A percentile compares a stretch with the other conserved stretches of the same genome.
phyloP scores from a whole-genome alignment of 2,329 filamentous ascomycete genomes.

The Lizonia empirigonia region DNA sequence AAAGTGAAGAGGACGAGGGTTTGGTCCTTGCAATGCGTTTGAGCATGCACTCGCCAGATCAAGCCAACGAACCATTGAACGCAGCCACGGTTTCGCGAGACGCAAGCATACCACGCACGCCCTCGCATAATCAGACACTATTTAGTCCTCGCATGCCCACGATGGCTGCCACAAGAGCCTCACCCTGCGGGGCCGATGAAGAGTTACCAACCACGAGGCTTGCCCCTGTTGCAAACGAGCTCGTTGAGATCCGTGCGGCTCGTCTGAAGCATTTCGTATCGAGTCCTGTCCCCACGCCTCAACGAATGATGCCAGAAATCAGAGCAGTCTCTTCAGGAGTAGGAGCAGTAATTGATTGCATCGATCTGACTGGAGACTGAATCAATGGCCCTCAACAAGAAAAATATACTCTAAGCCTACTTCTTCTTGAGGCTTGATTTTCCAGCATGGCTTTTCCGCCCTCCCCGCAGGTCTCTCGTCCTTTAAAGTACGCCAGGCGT shows the following conservation, averaged over 20 bases:
- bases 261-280: slow-evolving; percentile 9
- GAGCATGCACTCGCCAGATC: background rate
- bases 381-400: background rate
- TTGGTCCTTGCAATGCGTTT: background rate
- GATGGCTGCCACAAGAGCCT: background rate
- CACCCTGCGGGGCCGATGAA: background rate
- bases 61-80: background rate
- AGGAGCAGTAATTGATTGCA: background rate
- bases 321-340: background rate
- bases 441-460: no score
- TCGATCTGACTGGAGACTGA: slow-evolving; percentile 8
- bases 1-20: background rate
- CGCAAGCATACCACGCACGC: background rate
- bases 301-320: background rate
- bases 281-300: background rate
- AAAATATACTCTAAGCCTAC: background rate
- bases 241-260: background rate
- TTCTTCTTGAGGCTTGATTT: background rate
- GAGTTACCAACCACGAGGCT: background rate
- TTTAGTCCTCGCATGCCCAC: background rate
- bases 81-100: background rate
- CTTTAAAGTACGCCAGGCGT: no score
- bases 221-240: background rate
- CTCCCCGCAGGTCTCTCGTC: no score
- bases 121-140: background rate